Base-by-base conservation (phyloP, 176 grass and related monocot species). In the Stipa capillata region DNA sequence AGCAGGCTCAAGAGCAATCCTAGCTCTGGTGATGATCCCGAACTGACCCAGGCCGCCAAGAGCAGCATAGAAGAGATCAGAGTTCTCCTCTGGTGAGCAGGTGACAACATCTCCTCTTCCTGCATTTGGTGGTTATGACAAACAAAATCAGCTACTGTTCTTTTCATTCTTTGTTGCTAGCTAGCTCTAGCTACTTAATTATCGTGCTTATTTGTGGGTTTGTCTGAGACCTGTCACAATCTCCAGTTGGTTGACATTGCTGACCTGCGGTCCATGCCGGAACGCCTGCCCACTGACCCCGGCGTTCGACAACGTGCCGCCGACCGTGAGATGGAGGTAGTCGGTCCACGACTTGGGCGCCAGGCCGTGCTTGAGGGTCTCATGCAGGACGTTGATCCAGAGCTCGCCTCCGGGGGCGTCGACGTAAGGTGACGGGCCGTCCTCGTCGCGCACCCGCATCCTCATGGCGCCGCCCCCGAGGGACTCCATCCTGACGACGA, bases 331-430 rank as follows among this genome's bases (percentile, higher is more conserved):
- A 77, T 93, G 89, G 74, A 97, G 91, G 75, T 97, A 97, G 74
- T 97, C 91, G 23, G 94, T 97, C 94, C 94, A 97, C 2, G 94
- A 97, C 72, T 79, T 97, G 49, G 94, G 94, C 28, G 94, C 89
- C 24, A 97, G 74, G 36, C 89, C 94, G 48, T 88, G 53, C 65
- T 90, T 86, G 49, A 97, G 86, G 16, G 83, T 90, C 87, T 94
- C 89, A 21, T 67, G 85, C 34, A 97, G 77, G 36, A 97, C 89
- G 79, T 94, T 86, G 87, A 97, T 94, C 94, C 94, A 97, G 9
- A 97, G 91, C 65, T 86, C 87, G 15, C 94, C 94, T 25, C 82
- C 91, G 0, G 91, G 79, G 2, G 78, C 94, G 66, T 97, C 94
- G 1, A 92, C 85, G 4, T 89, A 85, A 6, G 94, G 87, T 0